Base-by-base conservation (phyloP, 805 yeast species). In the Monosporozyma solicola region DNA sequence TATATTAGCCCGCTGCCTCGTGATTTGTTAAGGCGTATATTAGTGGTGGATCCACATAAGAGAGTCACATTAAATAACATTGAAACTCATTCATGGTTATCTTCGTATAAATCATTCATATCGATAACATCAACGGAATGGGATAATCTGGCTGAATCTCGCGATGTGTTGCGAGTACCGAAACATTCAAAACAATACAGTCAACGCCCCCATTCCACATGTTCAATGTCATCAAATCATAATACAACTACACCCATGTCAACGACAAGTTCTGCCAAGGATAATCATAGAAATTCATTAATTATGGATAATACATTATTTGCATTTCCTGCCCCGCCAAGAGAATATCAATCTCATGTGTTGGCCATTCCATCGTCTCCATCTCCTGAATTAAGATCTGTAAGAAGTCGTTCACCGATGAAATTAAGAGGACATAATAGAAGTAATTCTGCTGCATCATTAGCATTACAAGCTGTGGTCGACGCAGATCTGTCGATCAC, bases 71-170 rank as follows among this genome's bases (percentile, higher is more conserved):
- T 91, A 59, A 76, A 76, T 60, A 85, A 84, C 52, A 84, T 92
- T 27, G 76, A 91, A 60, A 74, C 81, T 29, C 99, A 94, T 68
- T 81, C 87, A 32, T 94, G 99, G 99, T 70, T 94, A 53, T 73
- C 84, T 11, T 85, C 89, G 3, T 91, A 92, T 71, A 82, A 83
- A n/a, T 83, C 84, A 59, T 86, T 91, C 72, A 72, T 94, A 57
- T 83, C 95, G 0, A 86, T 91, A 22, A 80, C 95, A 20, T 96
- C 96, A 41, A 78, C 80, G 3, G 97, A 94, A 67, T 94, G 97
- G 97, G 98, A 94, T 66, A 76, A 60, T 63, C 68, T 57, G 57
- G 62, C 61, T 56, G 49, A 48, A 11, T 51, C 53, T 3, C 49
- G 48, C 29, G 51, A 51, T 24, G 39, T 57, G 7, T 16, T 55